These are phyloP conservation scores for Infundibulicybe gibba DNA, from an alignment of 768 basidiomycete species.

Conservation along the genomic window DNA sequence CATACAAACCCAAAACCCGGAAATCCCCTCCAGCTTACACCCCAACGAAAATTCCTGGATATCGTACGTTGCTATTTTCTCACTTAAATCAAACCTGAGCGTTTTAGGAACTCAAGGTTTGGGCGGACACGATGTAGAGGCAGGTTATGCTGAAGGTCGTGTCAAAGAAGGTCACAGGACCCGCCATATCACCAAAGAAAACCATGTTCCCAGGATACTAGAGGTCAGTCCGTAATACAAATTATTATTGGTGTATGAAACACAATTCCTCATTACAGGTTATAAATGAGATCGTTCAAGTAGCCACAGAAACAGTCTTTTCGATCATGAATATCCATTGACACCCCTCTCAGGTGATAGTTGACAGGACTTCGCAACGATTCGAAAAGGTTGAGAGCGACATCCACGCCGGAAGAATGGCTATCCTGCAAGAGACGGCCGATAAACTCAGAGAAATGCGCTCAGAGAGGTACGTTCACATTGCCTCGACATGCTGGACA, in stretches of 20 bases:
- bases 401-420: slow-evolving; percentile 38
- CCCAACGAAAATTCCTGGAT: no score
- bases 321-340: not conserved
- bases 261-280: slow-evolving; percentile 31
- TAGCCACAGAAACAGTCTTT: slow-evolving; percentile 8
- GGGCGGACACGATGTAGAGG: no score
- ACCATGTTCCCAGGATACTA: not conserved
- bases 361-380: slow-evolving; percentile 39
- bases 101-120: no score
- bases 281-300: slow-evolving; percentile 48
- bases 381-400: slow-evolving; percentile 46
- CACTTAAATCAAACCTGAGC: no score
- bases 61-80: no score
- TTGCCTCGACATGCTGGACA: slow-evolving; percentile 1
- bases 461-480: slow-evolving; percentile 32
- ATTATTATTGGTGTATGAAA: slow-evolving; percentile 39
- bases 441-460: slow-evolving; percentile 42
- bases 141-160: no score
- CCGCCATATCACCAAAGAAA: not conserved
- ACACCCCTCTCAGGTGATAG: slow-evolving; percentile 36
- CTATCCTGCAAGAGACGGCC: slow-evolving; percentile 42
- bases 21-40: no score
- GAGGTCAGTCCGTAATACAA: slow-evolving; percentile 5
- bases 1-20: no score
- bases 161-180: no score